Evolutionary conservation across 2,329 filamentous ascomycete species (phyloP).

Genomic region (Exophiala phaeomuriformis): DNA sequence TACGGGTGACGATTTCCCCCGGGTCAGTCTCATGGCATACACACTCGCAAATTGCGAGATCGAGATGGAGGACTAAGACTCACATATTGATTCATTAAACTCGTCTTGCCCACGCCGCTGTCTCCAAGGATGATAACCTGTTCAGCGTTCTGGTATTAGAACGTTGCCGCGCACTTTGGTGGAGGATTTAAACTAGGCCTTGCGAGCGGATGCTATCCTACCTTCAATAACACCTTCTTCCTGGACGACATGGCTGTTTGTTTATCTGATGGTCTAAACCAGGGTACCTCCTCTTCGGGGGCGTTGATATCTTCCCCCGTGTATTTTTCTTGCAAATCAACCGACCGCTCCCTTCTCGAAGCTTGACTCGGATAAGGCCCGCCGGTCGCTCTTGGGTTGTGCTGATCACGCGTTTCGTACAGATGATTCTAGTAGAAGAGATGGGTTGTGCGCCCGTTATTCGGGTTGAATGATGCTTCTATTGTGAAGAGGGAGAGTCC

Average conservation of each 20-base stretch:
- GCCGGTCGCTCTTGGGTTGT: too few species aligned
- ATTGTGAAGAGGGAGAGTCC: background rate
- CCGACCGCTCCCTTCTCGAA: too few species aligned
- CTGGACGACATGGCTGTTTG: slow-evolving; percentile 58
- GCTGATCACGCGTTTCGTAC: too few species aligned
- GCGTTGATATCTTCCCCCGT: background rate
- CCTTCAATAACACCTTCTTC: slow-evolving; percentile 90
- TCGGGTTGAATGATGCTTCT: background rate
- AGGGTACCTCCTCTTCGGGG: background rate
- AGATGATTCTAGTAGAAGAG: too few species aligned
- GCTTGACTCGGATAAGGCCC: too few species aligned
- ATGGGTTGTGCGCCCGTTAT: too few species aligned
- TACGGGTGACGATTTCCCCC: too few species aligned
- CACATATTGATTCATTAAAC: slow-evolving; percentile 99
- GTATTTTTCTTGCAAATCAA: too few species aligned
- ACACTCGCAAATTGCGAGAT: too few species aligned
- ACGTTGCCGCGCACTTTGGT: background rate
- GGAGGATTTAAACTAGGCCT: too few species aligned
- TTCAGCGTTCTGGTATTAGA: slow-evolving; percentile 10
- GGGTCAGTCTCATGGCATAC: too few species aligned
- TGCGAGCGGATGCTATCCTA: slow-evolving; percentile 35
- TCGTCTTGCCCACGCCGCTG: slow-evolving; percentile 98
- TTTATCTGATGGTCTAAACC: too few species aligned
- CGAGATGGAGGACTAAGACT: slow-evolving; percentile 31
- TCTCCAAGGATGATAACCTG: slow-evolving; percentile 98